Conservation (phyloP, 192 early-diverging fungal genomes). For the Diversispora epigaea region DNA sequence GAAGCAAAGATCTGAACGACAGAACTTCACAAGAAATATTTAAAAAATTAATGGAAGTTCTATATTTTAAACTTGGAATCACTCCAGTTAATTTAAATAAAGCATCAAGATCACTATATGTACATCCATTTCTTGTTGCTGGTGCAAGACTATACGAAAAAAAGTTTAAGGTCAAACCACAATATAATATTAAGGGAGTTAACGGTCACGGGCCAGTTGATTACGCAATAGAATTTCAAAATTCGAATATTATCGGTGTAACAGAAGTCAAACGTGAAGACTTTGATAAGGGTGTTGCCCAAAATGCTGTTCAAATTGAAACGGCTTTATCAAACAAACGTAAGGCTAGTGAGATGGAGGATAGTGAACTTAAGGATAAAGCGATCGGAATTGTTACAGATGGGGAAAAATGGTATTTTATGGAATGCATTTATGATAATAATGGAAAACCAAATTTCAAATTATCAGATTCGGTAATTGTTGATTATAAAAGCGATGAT, state of each 20-base stretch:
- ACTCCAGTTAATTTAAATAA: not conserved
- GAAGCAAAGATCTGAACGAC: not conserved
- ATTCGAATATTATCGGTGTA: not conserved
- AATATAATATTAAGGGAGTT: not conserved
- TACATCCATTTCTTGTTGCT: not conserved
- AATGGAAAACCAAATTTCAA: conserved; percentile 8
- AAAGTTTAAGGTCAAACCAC: not conserved
- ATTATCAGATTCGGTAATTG: not conserved
- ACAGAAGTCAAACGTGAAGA: conserved; percentile 12
- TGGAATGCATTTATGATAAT: conserved; percentile 11
- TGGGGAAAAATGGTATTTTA: conserved; percentile 9
- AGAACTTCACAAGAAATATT: not conserved
- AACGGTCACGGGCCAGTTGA: not conserved
- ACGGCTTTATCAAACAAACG: conserved; percentile 26
- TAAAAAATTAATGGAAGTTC: not conserved
- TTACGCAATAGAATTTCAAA: not conserved
- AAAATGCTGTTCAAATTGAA: conserved; percentile 36
- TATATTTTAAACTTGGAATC: not conserved
- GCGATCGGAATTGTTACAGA: conserved; percentile 41
- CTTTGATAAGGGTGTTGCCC: too few relatives aligned
- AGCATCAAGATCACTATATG: conserved; percentile 4
- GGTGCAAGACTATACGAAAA: not conserved
- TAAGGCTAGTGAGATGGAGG: not conserved
- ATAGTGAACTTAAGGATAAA: conserved; percentile 19
- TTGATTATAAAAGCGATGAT: not conserved